phyloP scores from a whole-genome alignment of 2,329 filamentous ascomycete genomes.

The Fusarium pseudocircinatum region DNA sequence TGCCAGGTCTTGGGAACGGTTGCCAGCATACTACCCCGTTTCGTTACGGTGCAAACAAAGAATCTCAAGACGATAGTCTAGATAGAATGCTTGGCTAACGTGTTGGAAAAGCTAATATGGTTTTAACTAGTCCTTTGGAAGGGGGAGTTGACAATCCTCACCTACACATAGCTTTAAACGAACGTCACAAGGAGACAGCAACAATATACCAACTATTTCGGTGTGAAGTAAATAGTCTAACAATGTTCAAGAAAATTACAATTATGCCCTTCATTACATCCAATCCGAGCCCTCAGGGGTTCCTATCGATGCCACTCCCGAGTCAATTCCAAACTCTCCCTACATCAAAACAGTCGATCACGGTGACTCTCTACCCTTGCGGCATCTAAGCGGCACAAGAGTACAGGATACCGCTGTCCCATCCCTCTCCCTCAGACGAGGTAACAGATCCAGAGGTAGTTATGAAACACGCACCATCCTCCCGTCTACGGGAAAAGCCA shows the following conservation, averaged over 20 bases:
- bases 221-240: background rate
- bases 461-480: background rate
- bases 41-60: fast-evolving
- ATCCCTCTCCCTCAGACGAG: background rate
- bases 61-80: too few species aligned
- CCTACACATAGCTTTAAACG: background rate
- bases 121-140: background rate
- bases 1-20: background rate
- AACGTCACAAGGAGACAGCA: background rate
- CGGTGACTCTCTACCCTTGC: fast-evolving
- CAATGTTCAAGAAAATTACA: background rate
- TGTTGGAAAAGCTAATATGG: background rate
- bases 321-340: background rate
- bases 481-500: background rate
- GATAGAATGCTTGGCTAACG: too few species aligned
- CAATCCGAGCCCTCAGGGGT: too few species aligned
- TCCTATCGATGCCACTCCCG: too few species aligned
- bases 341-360: background rate
- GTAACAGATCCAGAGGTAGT: background rate
- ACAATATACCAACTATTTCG: background rate
- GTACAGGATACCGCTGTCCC: background rate
- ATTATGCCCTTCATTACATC: background rate
- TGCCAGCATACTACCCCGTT: fast-evolving
- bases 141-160: fast-evolving
- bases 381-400: background rate